Conservation (phyloP, 78 protist species). For the slime mould (Dictyostelium discoideum) region dicty_2.7 NC_007090.3:4164501-4165000, state of each 20-base stretch:
- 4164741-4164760: constrained; percentile 47
- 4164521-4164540: background rate
- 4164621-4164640: constrained; percentile 8
- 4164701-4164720: constrained; percentile 39
- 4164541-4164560: background rate
- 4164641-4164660: too few species aligned
- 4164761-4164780: constrained; percentile 69
- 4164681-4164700: too few species aligned
- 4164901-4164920: constrained; percentile 74
- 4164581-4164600: constrained; percentile 46
- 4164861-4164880: constrained; percentile 24
- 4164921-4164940: constrained; percentile 61
- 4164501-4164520: background rate
- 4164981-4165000: constrained; percentile 32
- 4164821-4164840: constrained; percentile 13
- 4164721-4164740: constrained; percentile 20
- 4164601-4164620: constrained; percentile 22
- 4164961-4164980: constrained; percentile 63
- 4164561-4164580: constrained; percentile 38
- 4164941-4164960: constrained; percentile 59
- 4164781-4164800: constrained; percentile 72
- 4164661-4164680: background rate
- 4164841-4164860: background rate
- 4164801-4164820: constrained; percentile 40
- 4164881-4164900: constrained; percentile 38